Evolutionary conservation across 768 basidiomycete genomes (phyloP).

Genomic region (Gloeopeniophorella convolvens): DNA sequence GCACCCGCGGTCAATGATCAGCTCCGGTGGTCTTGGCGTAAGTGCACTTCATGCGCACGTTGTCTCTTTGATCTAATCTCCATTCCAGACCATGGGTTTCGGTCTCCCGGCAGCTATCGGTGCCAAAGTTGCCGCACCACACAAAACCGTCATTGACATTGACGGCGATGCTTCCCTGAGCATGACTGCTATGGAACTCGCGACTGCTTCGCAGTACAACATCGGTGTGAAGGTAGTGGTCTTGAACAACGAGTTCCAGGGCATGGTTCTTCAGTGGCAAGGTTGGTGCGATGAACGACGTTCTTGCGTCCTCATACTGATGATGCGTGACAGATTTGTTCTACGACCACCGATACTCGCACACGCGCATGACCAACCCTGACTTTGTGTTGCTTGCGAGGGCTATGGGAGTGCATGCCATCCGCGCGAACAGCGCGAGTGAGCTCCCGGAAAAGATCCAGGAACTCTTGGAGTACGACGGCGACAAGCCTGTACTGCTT

Average conservation of each 20-base stretch:
- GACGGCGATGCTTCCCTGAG: conserved; percentile 98
- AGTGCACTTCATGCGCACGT: conserved; percentile 27
- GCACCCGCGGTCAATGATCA: conserved; percentile 80
- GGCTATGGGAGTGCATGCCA: conserved; percentile 89
- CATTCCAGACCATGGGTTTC: conserved; percentile 88
- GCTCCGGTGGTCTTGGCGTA: conserved; percentile 92
- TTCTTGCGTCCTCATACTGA: not conserved
- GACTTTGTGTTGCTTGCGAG: conserved; percentile 87
- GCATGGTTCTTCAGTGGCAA: conserved; percentile 99
- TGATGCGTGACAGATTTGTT: conserved; percentile 61
- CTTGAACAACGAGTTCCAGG: conserved; percentile 96
- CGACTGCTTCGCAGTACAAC: conserved; percentile 82
- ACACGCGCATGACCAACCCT: conserved; percentile 93
- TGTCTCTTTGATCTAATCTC: not conserved
- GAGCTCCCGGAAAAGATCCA: conserved; percentile 96
- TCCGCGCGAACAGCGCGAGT: conserved; percentile 59
- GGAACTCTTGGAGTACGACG: conserved; percentile 95
- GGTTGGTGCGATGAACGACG: conserved; percentile 49
- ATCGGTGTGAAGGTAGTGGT: conserved; percentile 95
- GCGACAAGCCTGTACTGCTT: conserved; percentile 77
- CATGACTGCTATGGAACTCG: conserved; percentile 99
- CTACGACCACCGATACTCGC: conserved; percentile 94
- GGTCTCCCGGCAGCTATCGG: conserved; percentile 93
- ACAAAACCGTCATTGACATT: conserved; percentile 92
- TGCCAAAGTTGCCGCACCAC: conserved; percentile 91